Evolutionary conservation across 208 protist genomes (phyloP), one percentile per base, ranked within the genome.

Genomic region (Trypanosoma caninum): DNA sequence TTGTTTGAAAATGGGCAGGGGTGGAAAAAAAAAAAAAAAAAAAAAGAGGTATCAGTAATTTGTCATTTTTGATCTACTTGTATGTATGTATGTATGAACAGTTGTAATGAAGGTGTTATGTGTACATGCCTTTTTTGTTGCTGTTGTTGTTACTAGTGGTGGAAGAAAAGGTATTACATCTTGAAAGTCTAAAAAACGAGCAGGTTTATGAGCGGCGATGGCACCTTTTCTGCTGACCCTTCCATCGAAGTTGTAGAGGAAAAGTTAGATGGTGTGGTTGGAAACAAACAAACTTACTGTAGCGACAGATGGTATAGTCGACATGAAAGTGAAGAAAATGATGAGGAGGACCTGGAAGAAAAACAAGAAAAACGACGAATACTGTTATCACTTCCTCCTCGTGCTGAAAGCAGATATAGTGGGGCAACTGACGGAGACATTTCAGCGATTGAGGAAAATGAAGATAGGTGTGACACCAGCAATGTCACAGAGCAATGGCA

Each of bases 1-100:
- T n/a, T n/a, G n/a, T n/a, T n/a, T n/a, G 44, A 11, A 10, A 44
- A 4, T 28, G 4, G n/a, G 41, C 14, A 16, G 2, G 31, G 35
- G 9, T 41, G 55, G 2, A 77, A 72, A 69, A 31, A 57, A 47
- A 59, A 40, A 23, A 14, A 62, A 57, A 64, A 28, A 23, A 44
- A 40, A 62, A 65, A 27, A 59, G 34, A 22, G 18, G 41, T 30
- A 52, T n/a, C n/a, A n/a, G n/a, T n/a, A n/a, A n/a, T 67, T 60
- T 45, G 28, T 53, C 20, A 50, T 56, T 41, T 60, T 38, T 66
- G 33, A 34, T 42, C 38, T n/a, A 72, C 20, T 52, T 31, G 41
- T 48, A 48, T 40, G 41, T 16, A 40, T 47, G 41, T n/a, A n/a
- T n/a, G n/a, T n/a, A n/a, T n/a, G n/a, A n/a, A n/a, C 53, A 10